Evolutionary conservation across 140 eudicot genomes (phyloP).

Genomic region (Bidens hawaiensis): DNA sequence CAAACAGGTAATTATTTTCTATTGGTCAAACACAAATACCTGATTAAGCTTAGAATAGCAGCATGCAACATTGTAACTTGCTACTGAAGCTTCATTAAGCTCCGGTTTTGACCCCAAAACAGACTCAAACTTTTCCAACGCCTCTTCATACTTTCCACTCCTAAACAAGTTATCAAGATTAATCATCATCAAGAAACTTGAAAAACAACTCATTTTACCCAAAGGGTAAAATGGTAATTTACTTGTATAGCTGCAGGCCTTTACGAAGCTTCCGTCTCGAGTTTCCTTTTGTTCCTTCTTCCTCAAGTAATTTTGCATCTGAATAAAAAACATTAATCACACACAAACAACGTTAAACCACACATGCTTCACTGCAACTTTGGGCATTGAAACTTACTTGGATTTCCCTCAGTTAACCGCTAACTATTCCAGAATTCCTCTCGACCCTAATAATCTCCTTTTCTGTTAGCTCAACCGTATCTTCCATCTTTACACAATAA

Average conservation of each 20-base stretch:
- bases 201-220: background rate
- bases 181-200: background rate
- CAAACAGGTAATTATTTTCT: background rate
- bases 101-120: slow-evolving; percentile 79
- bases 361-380: background rate
- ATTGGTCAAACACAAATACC: too few species aligned
- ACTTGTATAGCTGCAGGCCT: slow-evolving; percentile 81
- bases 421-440: slow-evolving; percentile 73
- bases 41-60: too few species aligned
- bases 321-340: background rate
- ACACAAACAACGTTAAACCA: background rate
- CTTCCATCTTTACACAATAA: slow-evolving; percentile 36
- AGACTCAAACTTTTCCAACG: slow-evolving; percentile 78
- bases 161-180: slow-evolving; percentile 32
- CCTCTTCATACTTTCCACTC: slow-evolving; percentile 70
- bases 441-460: slow-evolving; percentile 89
- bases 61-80: too few species aligned
- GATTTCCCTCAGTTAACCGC: slow-evolving; percentile 73
- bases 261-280: slow-evolving; percentile 80
- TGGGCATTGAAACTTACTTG: slow-evolving; percentile 43
- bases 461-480: slow-evolving; percentile 52
- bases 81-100: slow-evolving; percentile 62
- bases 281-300: slow-evolving; percentile 62
- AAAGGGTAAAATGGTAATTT: slow-evolving; percentile 16
- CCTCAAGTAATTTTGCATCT: slow-evolving; percentile 66